A percentile compares a stretch with the other conserved stretches of the same genome.
These are phyloP conservation scores for Brasenia schreberi DNA, from an alignment of 164 flowering plant genomes.

Conservation along the genomic window DNA sequence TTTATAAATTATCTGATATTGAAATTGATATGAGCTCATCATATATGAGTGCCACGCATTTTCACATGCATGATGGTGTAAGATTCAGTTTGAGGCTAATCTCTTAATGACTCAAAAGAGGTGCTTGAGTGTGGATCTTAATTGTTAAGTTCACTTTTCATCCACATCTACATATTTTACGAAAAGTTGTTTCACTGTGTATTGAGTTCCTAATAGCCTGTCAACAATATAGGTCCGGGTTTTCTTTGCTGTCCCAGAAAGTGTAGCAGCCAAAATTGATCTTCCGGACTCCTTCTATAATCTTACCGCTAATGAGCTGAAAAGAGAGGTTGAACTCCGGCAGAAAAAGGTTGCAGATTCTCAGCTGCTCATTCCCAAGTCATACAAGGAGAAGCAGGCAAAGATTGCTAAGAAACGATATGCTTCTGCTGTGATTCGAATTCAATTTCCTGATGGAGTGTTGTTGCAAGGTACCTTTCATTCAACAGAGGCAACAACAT, in stretches of 20 bases:
- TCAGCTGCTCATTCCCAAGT: constrained; percentile 78
- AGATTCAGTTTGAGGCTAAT: no score
- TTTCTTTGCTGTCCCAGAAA: constrained; percentile 80
- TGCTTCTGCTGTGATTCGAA: constrained; percentile 45
- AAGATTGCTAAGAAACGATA: constrained; percentile 63
- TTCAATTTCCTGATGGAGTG: constrained; percentile 92
- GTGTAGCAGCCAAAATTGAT: constrained; percentile 60
- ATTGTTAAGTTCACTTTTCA: no score
- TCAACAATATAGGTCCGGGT: constrained; percentile 39
- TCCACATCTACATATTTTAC: no score
- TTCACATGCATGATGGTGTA: no score
- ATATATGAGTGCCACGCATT: no score
- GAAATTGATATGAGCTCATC: no score
- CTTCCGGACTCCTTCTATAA: constrained; percentile 79
- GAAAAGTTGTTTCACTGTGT: no score
- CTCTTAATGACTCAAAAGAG: no score
- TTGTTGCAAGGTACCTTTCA: constrained; percentile 81
- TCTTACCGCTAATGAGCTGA: constrained; percentile 61
- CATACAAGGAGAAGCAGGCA: constrained; percentile 83
- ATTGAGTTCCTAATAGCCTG: neutral
- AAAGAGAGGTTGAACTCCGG: constrained; percentile 68
- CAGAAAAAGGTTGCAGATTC: constrained; percentile 82
- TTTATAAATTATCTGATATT: no score
- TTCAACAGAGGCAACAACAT: constrained; percentile 66
- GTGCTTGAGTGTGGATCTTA: no score